A percentile compares a stretch with the other conserved stretches of the same genome.
These are phyloP conservation scores for Ceratocystis papillata DNA, from an alignment of 2,329 filamentous ascomycete genomes.

Conservation along the genomic window DNA sequence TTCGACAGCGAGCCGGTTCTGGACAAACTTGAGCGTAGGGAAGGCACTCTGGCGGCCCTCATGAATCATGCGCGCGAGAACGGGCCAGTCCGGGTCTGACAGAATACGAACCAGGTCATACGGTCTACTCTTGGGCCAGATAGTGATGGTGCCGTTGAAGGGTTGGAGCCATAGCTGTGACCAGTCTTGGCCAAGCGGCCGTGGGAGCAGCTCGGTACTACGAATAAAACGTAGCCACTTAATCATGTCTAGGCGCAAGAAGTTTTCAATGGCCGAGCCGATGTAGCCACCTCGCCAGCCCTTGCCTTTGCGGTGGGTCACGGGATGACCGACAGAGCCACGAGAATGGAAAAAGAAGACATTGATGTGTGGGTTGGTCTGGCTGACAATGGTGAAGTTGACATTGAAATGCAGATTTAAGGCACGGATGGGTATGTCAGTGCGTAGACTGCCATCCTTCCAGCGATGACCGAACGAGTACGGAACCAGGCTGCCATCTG, in stretches of 20 bases:
- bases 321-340: conserved; percentile 81
- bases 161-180: conserved; percentile 91
- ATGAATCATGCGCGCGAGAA: conserved; percentile 79
- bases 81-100: conserved; percentile 63
- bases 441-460: conserved; percentile 92
- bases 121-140: conserved; percentile 75
- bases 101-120: conserved; percentile 82
- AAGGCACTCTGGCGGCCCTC: conserved; percentile 83
- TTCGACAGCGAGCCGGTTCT: conserved; percentile 78
- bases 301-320: conserved; percentile 83
- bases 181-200: conserved; percentile 91
- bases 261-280: conserved; percentile 83
- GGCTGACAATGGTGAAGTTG: conserved; percentile 81
- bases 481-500: conserved; percentile 64
- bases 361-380: conserved; percentile 96
- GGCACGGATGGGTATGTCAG: conserved; percentile 88
- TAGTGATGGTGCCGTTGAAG: conserved; percentile 88
- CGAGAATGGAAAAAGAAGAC: conserved; percentile 97
- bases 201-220: conserved; percentile 80
- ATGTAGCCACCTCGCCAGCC: conserved; percentile 95
- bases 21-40: conserved; percentile 82
- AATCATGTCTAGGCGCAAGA: conserved; percentile 88
- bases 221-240: conserved; percentile 96
- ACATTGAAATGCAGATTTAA: conserved; percentile 97
- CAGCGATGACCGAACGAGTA: conserved; percentile 98